phyloP scores from a whole-genome alignment of 78 protist genomes.

The Dictyostelium firmibasis region DNA sequence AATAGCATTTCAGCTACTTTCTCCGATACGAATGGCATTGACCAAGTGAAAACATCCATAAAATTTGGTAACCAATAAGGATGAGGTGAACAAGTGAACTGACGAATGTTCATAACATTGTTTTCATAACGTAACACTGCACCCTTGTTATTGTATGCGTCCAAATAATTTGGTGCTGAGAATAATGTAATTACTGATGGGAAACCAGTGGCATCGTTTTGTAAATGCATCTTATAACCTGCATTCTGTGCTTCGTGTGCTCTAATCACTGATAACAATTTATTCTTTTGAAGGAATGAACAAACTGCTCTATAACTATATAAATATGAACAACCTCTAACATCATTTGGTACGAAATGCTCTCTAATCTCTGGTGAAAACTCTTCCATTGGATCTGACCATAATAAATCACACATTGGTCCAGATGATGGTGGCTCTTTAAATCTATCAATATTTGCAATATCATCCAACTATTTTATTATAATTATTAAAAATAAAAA shows the following conservation, averaged over 20 bases:
- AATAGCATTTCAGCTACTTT: conserved; percentile 87
- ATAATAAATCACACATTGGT: conserved; percentile 97
- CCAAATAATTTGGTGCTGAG: conserved; percentile 99
- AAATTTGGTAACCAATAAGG: conserved; percentile 99
- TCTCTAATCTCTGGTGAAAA: conserved; percentile 82
- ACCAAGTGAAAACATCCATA: conserved; percentile 98
- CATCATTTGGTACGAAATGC: conserved; percentile 90
- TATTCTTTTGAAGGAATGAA: conserved; percentile 93
- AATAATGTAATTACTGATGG: conserved; percentile 99
- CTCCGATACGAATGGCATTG: conserved; percentile 99
- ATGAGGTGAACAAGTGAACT: conserved; percentile 95
- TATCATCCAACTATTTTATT: conserved; percentile 79
- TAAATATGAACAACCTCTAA: conserved; percentile 96
- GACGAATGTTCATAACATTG: conserved; percentile 97
- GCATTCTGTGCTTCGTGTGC: conserved; percentile 99
- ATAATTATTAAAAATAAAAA: not conserved
- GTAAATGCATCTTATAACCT: conserved; percentile 92
- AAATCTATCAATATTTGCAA: conserved; percentile 94
- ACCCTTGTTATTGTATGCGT: conserved; percentile 97
- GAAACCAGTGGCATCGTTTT: conserved; percentile 90
- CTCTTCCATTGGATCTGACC: conserved; percentile 98
- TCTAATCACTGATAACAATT: conserved; percentile 95
- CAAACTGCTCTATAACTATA: conserved; percentile 92
- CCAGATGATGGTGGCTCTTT: conserved; percentile 97
- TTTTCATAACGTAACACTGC: conserved; percentile 90